phyloP scores from a whole-genome alignment of 805 yeast species.

The Metschnikowia shivogae region DNA sequence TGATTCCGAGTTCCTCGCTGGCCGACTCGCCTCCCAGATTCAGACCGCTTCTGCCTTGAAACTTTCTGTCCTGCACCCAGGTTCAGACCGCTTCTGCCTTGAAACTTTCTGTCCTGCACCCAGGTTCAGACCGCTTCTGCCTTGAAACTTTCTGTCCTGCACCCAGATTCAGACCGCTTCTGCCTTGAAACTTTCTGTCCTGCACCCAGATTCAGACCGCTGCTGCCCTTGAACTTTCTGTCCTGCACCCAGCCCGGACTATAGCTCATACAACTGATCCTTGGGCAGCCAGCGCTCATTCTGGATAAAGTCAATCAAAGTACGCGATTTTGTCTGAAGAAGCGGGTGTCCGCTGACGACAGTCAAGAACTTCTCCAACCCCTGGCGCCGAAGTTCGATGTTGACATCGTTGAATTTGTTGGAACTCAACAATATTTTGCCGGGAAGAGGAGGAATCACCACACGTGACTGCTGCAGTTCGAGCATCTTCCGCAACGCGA shows the following conservation, averaged over 20 bases:
- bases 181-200: too few relatives aligned
- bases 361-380: conserved; percentile 72
- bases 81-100: too few relatives aligned
- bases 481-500: conserved; percentile 65
- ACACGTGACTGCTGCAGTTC: conserved; percentile 77
- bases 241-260: neutral
- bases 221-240: too few relatives aligned
- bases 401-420: conserved; percentile 78
- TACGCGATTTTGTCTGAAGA: conserved; percentile 78
- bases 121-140: too few relatives aligned
- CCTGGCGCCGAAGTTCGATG: conserved; percentile 78
- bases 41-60: too few relatives aligned
- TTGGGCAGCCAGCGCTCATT: conserved; percentile 69
- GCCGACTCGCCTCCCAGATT: too few relatives aligned
- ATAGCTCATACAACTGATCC: conserved; percentile 16
- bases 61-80: too few relatives aligned
- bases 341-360: conserved; percentile 91
- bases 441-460: conserved; percentile 83
- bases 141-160: too few relatives aligned
- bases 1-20: too few relatives aligned
- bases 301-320: conserved; percentile 79
- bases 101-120: too few relatives aligned
- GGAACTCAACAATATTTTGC: conserved; percentile 64
- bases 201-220: too few relatives aligned
- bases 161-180: too few relatives aligned